Evolutionary conservation across 2,329 filamentous ascomycete species (phyloP), one percentile per base, ranked within the genome.

Genomic region (Ophidiomyces ophidiicola): DNA sequence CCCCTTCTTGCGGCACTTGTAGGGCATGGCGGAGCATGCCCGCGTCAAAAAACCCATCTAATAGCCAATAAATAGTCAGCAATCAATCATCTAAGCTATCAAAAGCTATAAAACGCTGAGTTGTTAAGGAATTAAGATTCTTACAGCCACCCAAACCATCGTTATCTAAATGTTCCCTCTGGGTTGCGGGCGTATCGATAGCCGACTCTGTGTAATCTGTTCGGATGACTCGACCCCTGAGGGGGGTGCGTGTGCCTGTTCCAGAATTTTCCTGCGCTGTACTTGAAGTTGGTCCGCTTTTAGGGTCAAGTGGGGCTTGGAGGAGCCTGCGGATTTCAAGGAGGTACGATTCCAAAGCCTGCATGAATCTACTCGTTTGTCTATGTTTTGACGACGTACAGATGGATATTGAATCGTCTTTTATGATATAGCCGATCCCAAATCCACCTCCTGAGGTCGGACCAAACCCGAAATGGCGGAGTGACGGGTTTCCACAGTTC

Each of bases 401-500:
- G 45, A 98, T 88, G 32, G 80, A 85, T 44, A 96, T 82, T 34
- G 76, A 74, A 37, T 90, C 83, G 49, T 92, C 85, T 62, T 98
- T 98, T 72, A 98, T 94, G 53, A 98, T 96, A 65, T 98, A 98
- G 2, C 90, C 90, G 41, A 98, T 94, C 20, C 90, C 90, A 55
- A 96, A 96, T 0, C 90, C 90, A 48, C 94, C 86, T 2, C 79
- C 88, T 0, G 83, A 88, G 0, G 88, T 93, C 1, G 90, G 90
- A 0, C 90, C 90, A 56, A 98, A 98, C 3, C 90, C 90, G 53
- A 98, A 98, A 52, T 96, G 88, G 1, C 90, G 78, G 12, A 98
- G 76, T 0, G 81, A 85, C 0, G 90, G 90, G 61, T 96, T 98
- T 43, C 90, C 90, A 61, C 90, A 98, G 68, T 98, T 98, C n/a